Percentiles rank a stretch among this genome's conserved stretches.
Conservation (phyloP, 1,284 basidiomycete species). For the Ganoderma lucidum region DNA sequence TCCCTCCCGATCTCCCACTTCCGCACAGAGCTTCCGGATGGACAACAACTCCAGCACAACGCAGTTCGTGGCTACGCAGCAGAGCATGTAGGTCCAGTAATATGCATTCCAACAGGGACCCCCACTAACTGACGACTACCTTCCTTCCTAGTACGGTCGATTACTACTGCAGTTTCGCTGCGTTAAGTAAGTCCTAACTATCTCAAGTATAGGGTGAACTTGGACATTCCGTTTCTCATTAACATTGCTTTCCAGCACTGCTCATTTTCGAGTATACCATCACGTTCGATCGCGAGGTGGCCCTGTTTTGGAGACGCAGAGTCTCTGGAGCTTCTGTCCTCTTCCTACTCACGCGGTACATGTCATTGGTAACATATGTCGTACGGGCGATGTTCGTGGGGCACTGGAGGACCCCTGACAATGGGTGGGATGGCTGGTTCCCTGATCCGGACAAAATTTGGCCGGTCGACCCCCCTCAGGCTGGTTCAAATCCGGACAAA, state of each 20-base stretch:
- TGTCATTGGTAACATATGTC: slow-evolving; percentile 4
- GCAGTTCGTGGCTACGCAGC: slow-evolving; percentile 7
- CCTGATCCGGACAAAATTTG: too few species aligned
- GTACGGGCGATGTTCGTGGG: background rate
- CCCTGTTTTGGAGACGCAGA: background rate
- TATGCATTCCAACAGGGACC: background rate
- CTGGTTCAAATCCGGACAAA: too few species aligned
- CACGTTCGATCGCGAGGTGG: slow-evolving; percentile 9
- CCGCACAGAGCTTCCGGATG: background rate
- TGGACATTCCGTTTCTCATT: background rate
- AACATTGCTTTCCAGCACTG: background rate
- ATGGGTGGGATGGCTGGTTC: too few species aligned
- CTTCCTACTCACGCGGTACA: slow-evolving; percentile 12
- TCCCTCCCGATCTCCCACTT: background rate
- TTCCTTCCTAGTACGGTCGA: background rate
- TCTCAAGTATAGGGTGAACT: background rate
- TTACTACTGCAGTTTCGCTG: slow-evolving; percentile 2
- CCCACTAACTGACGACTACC: background rate
- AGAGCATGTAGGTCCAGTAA: slow-evolving; percentile 1
- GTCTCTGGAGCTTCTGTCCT: slow-evolving; percentile 3
- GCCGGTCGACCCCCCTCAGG: too few species aligned
- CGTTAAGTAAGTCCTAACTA: background rate
- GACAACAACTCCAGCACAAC: background rate
- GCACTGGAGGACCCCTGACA: too few species aligned
- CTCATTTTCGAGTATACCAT: slow-evolving; percentile 1